phyloP scores from a whole-genome alignment of 768 basidiomycete species.

The Pisolithus tinctorius region DNA sequence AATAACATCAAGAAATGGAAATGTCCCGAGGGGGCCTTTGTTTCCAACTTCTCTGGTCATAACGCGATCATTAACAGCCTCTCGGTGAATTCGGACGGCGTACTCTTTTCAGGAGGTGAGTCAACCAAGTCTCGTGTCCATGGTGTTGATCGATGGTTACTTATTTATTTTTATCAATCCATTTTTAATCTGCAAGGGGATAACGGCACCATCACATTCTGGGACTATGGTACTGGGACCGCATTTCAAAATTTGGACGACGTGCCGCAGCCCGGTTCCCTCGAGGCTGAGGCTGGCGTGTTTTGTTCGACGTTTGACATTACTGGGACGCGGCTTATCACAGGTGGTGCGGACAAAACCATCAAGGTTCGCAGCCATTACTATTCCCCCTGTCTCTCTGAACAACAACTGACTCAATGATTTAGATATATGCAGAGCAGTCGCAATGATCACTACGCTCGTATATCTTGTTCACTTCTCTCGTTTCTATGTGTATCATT shows the following conservation, averaged over 20 bases:
- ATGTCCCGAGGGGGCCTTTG: conserved; percentile 92
- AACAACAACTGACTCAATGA: not conserved
- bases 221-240: conserved; percentile 93
- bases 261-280: conserved; percentile 92
- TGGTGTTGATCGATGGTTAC: not conserved
- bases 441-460: conserved; percentile 31
- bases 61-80: conserved; percentile 97
- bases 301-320: conserved; percentile 97
- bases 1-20: conserved; percentile 99
- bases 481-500: not conserved
- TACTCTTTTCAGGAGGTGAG: conserved; percentile 93
- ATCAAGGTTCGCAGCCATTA: conserved; percentile 68
- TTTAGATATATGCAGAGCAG: conserved; percentile 67
- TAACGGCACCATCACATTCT: conserved; percentile 85
- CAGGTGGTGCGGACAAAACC: conserved; percentile 97
- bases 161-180: not conserved
- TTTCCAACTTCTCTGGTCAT: conserved; percentile 94
- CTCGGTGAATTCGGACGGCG: conserved; percentile 90
- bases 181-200: conserved; percentile 49
- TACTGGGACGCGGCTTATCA: conserved; percentile 90
- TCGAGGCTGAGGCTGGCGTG: conserved; percentile 94
- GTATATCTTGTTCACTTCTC: not conserved
- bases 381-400: not conserved
- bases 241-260: conserved; percentile 95
- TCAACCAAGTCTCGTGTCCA: conserved; percentile 2